phyloP scores from a whole-genome alignment of 495 filamentous ascomycete species.

The Penicillium angulare region DNA sequence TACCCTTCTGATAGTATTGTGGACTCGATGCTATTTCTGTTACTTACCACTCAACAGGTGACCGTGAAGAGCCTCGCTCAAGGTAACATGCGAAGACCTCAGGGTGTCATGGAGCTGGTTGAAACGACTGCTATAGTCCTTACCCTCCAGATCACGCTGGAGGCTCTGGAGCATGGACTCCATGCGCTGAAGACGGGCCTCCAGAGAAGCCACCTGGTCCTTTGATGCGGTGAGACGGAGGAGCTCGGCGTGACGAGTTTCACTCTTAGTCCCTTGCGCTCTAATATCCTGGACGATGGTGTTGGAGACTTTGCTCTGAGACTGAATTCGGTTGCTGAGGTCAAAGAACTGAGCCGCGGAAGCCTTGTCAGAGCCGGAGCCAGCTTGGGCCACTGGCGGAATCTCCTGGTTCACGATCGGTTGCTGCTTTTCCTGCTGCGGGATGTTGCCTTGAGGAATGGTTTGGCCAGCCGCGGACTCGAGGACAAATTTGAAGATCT shows the following conservation, averaged over 20 bases:
- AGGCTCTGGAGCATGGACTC: conserved; percentile 52
- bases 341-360: conserved; percentile 70
- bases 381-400: conserved; percentile 18
- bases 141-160: conserved; percentile 66
- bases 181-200: conserved; percentile 55
- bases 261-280: conserved; percentile 42
- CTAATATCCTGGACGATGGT: conserved; percentile 65
- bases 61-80: conserved; percentile 53
- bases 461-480: conserved; percentile 43
- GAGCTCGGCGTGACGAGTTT: conserved; percentile 60
- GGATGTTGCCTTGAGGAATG: conserved; percentile 26
- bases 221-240: conserved; percentile 44
- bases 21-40: no score
- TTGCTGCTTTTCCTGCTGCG: conserved; percentile 37
- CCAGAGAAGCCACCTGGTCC: conserved; percentile 54
- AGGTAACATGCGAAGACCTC: conserved; percentile 65
- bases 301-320: conserved; percentile 67
- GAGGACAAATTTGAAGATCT: conserved; percentile 82
- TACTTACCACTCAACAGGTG: conserved; percentile 36
- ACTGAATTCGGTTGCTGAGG: conserved; percentile 76
- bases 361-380: conserved; percentile 49
- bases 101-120: conserved; percentile 70
- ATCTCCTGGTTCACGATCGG: conserved; percentile 30
- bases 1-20: no score
- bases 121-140: conserved; percentile 69